Conservation (phyloP, 345 rosid species). For the Populus nigra region DNA sequence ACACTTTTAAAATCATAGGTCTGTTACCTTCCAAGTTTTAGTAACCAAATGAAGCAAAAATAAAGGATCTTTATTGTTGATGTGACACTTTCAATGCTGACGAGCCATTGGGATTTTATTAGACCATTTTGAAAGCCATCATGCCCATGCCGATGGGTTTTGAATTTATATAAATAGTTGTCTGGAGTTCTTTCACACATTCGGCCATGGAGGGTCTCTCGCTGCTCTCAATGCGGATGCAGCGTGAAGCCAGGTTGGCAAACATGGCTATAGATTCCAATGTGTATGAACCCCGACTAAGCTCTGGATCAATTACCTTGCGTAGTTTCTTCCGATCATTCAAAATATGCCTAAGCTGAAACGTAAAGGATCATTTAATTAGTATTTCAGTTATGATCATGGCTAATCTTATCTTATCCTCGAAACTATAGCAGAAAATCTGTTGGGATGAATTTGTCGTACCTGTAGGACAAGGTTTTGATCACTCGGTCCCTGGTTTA, state of each 20-base stretch:
- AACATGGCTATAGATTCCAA: conserved; percentile 84
- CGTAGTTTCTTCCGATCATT: conserved; percentile 77
- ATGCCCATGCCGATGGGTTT: conserved; percentile 57
- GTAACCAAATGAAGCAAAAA: conserved; percentile 7
- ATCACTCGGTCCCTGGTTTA: conserved; percentile 77
- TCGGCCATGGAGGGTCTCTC: conserved; percentile 84
- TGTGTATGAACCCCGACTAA: conserved; percentile 63
- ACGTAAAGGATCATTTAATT: conserved; percentile 21
- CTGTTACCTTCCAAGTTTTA: conserved; percentile 6
- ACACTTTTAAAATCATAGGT: neutral
- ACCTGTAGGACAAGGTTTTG: conserved; percentile 97
- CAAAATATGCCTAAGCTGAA: conserved; percentile 79
- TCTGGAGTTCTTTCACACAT: conserved; percentile 79
- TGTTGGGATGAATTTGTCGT: conserved; percentile 11
- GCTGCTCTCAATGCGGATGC: conserved; percentile 77
- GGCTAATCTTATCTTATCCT: conserved; percentile 6
- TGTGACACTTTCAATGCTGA: conserved; percentile 13
- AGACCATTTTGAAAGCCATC: conserved; percentile 56
- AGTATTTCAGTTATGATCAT: conserved; percentile 3
- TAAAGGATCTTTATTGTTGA: conserved; percentile 16
- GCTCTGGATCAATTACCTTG: conserved; percentile 78
- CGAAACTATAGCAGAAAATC: conserved; percentile 10
- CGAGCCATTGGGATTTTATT: conserved; percentile 16
- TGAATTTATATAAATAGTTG: conserved; percentile 61
- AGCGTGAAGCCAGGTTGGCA: conserved; percentile 89